Evolutionary conservation across 768 basidiomycete species (phyloP), one percentile per base, ranked within the genome.

Genomic region (Auriscalpium microsporum): DNA sequence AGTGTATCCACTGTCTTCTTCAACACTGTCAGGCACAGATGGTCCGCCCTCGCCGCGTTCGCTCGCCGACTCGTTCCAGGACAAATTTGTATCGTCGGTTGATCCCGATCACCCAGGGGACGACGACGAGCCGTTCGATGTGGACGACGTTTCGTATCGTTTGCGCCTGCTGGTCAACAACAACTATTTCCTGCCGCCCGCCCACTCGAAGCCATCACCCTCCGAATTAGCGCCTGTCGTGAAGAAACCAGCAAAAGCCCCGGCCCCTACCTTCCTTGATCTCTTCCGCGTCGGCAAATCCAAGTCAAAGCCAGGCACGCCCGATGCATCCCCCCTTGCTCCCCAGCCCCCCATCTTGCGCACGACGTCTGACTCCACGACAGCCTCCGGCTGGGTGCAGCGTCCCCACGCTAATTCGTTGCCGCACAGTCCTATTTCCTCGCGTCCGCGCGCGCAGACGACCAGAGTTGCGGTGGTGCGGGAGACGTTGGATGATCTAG

Each of bases 121-220:
- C 38, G 46, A 57, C 35, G 59, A 59, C 50, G 53, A 59, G 23
- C 55, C 62, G 37, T 69, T 75, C 56, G 73, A 74, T 62, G 76
- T 78, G 19, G 90, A 93, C 68, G 90, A 93, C 64, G 89, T 92
- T 42, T 83, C 88, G 17, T 89, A 90, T 71, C 86, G 90, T 21
- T 79, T 93, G 17, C 85, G 83, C 42, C 78, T 93, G 52, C 79
- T 93, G 42, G 85, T 93, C 53, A 87, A 86, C 67, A 93, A 93
- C 69, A 91, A 78, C 64, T 93, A 93, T 67, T 93, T 89, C 65
- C 81, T 93, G 38, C 90, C 90, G 4, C 91, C 90, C 10, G 90
- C 90, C 0, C 90, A 93, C 64, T 78, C 83, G 44, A 93, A 93
- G 64, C 90, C 90, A 2, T 80, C 80, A 10, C 78, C 83, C 2